Percentiles rank a stretch among this genome's conserved stretches.
Evolutionary conservation across 1,139 yeast species (phyloP).

Genomic region (Hyphopichia burtonii): DNA sequence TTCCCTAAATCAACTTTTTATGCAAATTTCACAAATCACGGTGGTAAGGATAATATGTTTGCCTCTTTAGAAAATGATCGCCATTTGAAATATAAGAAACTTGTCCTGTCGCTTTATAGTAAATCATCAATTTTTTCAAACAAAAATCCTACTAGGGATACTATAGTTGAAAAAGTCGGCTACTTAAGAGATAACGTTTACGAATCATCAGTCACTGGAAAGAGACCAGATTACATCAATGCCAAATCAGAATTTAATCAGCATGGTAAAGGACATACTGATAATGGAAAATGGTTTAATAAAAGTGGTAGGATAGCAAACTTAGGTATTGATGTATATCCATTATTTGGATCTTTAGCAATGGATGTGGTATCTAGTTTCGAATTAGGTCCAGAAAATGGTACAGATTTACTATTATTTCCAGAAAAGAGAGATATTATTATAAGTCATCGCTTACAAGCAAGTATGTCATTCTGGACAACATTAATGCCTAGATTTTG

Average conservation of each 20-base stretch:
- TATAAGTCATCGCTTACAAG: conserved; percentile 50
- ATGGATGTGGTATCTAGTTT: conserved; percentile 68
- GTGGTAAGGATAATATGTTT: conserved; percentile 53
- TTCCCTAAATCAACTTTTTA: conserved; percentile 63
- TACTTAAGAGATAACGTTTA: conserved; percentile 27
- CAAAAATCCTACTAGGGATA: conserved; percentile 26
- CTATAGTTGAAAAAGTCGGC: conserved; percentile 23
- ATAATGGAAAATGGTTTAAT: conserved; percentile 30
- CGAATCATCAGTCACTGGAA: conserved; percentile 31
- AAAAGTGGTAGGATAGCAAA: conserved; percentile 16
- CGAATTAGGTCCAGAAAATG: conserved; percentile 53
- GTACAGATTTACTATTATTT: conserved; percentile 39
- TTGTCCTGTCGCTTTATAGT: conserved; percentile 48
- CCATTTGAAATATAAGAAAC: conserved; percentile 52
- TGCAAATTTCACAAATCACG: conserved; percentile 61
- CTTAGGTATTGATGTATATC: conserved; percentile 54
- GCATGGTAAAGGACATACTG: conserved; percentile 34
- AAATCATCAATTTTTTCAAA: conserved; percentile 41
- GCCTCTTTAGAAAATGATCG: conserved; percentile 48
- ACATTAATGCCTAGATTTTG: conserved; percentile 59
- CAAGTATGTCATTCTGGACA: conserved; percentile 71
- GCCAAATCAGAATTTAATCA: conserved; percentile 30
- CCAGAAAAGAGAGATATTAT: conserved; percentile 44
- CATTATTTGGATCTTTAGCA: conserved; percentile 66
- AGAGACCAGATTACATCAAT: conserved; percentile 32